phyloP scores from a whole-genome alignment of 805 yeast genomes.

The Candida qinlingensis region DNA sequence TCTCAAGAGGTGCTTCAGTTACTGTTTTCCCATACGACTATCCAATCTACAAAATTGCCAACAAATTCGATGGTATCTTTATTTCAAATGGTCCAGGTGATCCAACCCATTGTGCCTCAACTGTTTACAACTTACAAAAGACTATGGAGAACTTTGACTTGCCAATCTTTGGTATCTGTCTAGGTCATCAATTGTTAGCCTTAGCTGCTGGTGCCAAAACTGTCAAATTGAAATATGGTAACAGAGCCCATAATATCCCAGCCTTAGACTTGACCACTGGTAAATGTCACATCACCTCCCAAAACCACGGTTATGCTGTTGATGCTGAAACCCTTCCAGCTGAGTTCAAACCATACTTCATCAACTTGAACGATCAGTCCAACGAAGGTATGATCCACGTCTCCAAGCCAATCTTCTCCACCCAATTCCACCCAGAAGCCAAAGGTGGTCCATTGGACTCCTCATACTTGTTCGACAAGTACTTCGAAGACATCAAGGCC shows the following conservation, averaged over 20 bases:
- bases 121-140: conserved; percentile 67
- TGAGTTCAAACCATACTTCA: conserved; percentile 82
- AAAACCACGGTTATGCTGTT: conserved; percentile 98
- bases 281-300: conserved; percentile 95
- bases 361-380: conserved; percentile 90
- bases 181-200: conserved; percentile 96
- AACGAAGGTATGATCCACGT: conserved; percentile 97
- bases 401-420: conserved; percentile 84
- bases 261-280: conserved; percentile 87
- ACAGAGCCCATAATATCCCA: conserved; percentile 98
- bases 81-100: conserved; percentile 97
- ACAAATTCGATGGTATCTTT: conserved; percentile 91
- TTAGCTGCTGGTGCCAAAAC: conserved; percentile 94
- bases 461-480: conserved; percentile 84
- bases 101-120: conserved; percentile 82
- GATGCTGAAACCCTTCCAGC: conserved; percentile 70
- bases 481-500: conserved; percentile 60
- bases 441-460: conserved; percentile 98
- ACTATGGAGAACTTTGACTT: conserved; percentile 59
- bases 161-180: conserved; percentile 95
- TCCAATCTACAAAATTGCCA: conserved; percentile 86
- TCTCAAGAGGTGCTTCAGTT: conserved; percentile 89
- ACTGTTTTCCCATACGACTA: conserved; percentile 96
- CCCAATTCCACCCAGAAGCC: conserved; percentile 99
- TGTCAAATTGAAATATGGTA: conserved; percentile 90